A percentile compares a stretch with the other conserved stretches of the same genome.
Evolutionary conservation across 1,284 basidiomycete genomes (phyloP).

Genomic region (Cryptococcus neoformans): DNA sequence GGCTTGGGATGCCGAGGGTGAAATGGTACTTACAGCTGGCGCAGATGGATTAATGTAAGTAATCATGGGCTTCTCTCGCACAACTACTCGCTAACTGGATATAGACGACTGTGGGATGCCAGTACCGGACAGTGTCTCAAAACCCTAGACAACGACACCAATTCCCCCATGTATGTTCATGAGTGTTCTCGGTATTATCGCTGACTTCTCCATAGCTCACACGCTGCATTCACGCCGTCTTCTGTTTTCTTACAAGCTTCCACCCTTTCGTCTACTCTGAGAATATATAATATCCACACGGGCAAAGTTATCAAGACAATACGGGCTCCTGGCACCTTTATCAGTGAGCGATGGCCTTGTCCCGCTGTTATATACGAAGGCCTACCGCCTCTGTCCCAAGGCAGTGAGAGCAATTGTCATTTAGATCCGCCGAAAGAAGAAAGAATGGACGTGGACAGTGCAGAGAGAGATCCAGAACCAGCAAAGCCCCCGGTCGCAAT

Average conservation of each 20-base stretch:
- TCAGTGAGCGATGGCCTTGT: conserved; percentile 33
- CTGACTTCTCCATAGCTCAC: conserved; percentile 20
- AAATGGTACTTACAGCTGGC: conserved; percentile 85
- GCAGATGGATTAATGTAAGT: conserved; percentile 95
- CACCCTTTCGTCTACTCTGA: conserved; percentile 87
- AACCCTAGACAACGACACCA: conserved; percentile 93
- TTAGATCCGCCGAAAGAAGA: neutral
- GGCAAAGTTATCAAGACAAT: conserved; percentile 89
- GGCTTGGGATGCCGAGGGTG: conserved; percentile 90
- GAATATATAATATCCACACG: conserved; percentile 92
- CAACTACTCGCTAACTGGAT: neutral
- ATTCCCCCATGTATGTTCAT: conserved; percentile 73
- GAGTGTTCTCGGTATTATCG: neutral
- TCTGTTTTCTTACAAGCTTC: conserved; percentile 82
- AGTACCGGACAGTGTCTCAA: conserved; percentile 96
- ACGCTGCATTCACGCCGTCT: conserved; percentile 76
- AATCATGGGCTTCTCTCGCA: neutral
- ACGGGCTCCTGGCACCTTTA: conserved; percentile 22
- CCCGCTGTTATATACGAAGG: conserved; percentile 27
- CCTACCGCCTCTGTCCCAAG: neutral
- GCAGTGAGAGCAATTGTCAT: neutral
- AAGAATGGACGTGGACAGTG: conserved; percentile 2
- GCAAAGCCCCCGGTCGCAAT: too few species aligned
- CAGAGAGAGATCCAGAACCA: too few species aligned
- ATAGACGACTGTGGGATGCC: conserved; percentile 92